Base-by-base conservation (phyloP, 768 basidiomycete species). In the Mrakia frigida region DNA sequence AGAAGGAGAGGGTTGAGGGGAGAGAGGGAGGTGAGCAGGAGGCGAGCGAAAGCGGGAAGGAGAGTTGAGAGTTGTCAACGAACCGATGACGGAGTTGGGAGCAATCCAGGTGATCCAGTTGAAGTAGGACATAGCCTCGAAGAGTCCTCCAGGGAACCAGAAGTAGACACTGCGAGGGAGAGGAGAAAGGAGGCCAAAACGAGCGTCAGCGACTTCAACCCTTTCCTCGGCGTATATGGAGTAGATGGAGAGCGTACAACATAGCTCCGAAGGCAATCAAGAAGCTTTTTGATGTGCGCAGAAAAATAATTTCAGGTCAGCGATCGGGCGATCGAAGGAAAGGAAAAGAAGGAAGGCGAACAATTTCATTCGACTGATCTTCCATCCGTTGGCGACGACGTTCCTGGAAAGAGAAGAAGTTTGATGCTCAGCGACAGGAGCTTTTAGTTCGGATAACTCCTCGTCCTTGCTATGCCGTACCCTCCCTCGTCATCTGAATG, bases 21-120 rank as follows among this genome's bases (percentile, higher is more conserved):
- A 16, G 53, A 56, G 53, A 56, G 16, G 53, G 18, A 60, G 1
- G 3, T n/a, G n/a, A 60, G n/a, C 59, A n/a, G n/a, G n/a, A 28
- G 59, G 11, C 4, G 16, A 28, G 5, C 59, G 16, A 31, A n/a
- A 33, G 10, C 81, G 82, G 28, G 79, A 81, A 79, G 81, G 82
- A 53, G 79, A 77, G 70, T 73, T 80, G 46, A 86, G 76, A 72
- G n/a, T n/a, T n/a, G n/a, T n/a, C n/a, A n/a, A n/a, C n/a, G n/a
- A n/a, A n/a, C n/a, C n/a, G n/a, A 79, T 81, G 61, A 84, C 74
- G 74, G 84, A 85, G 65, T 83, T 72, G 14, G 84, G 84, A 16
- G 82, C 81, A 76, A 86, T 85, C 86, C 86, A 86, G 67, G 77
- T 80, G 60, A 83, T 82, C 83, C 84, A 84, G 79, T 75, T 75